A percentile compares a stretch with the other conserved stretches of the same genome.
These are phyloP conservation scores for Prunus campanulata DNA, from an alignment of 306 rosid species.

Conservation along the genomic window DNA sequence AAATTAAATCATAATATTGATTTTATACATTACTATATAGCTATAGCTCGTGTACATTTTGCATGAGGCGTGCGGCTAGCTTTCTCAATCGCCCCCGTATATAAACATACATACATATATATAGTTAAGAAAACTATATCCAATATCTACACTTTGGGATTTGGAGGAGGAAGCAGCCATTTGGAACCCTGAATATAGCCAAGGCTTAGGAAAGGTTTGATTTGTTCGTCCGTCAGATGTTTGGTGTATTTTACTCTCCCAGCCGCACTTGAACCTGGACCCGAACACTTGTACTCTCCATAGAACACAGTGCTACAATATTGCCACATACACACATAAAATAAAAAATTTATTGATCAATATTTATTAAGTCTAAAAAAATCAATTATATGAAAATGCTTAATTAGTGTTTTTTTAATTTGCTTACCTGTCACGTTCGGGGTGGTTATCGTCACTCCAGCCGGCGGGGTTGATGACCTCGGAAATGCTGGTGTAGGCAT, in stretches of 20 bases:
- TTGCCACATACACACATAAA: no score
- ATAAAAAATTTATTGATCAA: background rate
- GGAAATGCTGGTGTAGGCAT: slow-evolving; percentile 37
- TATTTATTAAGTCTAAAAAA: background rate
- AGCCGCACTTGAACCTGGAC: slow-evolving; percentile 16
- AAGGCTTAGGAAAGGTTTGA: slow-evolving; percentile 36
- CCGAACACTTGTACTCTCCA: slow-evolving; percentile 42
- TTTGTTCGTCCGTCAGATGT: slow-evolving; percentile 21
- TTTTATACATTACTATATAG: no score
- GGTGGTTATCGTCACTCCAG: slow-evolving; percentile 36
- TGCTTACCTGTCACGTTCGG: slow-evolving; percentile 18
- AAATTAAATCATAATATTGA: no score
- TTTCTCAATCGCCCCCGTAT: no score
- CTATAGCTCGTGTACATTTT: no score
- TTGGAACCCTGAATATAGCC: slow-evolving; percentile 34
- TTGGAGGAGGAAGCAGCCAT: slow-evolving; percentile 64
- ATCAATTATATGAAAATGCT: background rate
- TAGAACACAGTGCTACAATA: slow-evolving; percentile 31
- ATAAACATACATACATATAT: no score
- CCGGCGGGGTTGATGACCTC: slow-evolving; percentile 25
- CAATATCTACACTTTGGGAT: slow-evolving; percentile 8
- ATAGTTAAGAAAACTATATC: no score
- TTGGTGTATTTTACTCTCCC: slow-evolving; percentile 18
- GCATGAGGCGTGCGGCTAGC: no score
- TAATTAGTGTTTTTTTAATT: background rate